Base-by-base conservation (phyloP, 1,284 basidiomycete genomes). In the Vanrija sp. region DNA sequence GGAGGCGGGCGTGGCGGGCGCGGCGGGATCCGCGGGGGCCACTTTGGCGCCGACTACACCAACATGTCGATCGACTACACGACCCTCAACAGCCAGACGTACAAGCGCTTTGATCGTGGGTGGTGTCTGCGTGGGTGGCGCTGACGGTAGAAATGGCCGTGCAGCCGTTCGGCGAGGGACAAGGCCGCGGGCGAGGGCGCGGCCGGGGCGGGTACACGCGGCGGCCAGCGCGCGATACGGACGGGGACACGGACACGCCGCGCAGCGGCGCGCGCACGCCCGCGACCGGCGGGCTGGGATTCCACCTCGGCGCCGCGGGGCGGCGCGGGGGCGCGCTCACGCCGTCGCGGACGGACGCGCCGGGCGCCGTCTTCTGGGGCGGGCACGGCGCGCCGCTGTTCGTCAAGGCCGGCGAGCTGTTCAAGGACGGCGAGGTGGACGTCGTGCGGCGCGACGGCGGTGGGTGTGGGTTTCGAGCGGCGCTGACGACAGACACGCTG, bases 361-460 rank as follows among this genome's bases (percentile, higher is more conserved):
- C 52, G 51, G 57, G 57, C 6, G 61, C 58, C 7, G 61, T 66
- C 15, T 64, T 52, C 4, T 75, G 69, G 68, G 72, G 72, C 46
- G 70, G 70, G 19, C 61, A 65, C 12, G 52, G 43, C 2, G 73
- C 72, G 16, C 74, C 75, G n/a, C 48, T 75, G 10, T 77, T 77
- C 56, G 66, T 77, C 34, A 77, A 75, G 59, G 75, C 73, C 21
- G 75, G 75, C 38, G 71, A 75, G 54, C 60, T 77, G 51, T 76
- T 77, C 65, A 68, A 68, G 39, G 70, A 74, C 19, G 74, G 73
- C 10, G 71, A 73, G 58, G 71, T 69, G 18, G 73, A 73, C 45
- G 58, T 68, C 8, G 60, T 72, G 26, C 68, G 63, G 26, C 50
- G 58, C 16, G 65, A 65, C 14, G 49, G 64, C 42, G 66, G 71